A percentile compares a stretch with the other conserved stretches of the same genome.
phyloP scores from a whole-genome alignment of 1,284 basidiomycete genomes.

The Cutaneotrichosporon cavernicola region DNA sequence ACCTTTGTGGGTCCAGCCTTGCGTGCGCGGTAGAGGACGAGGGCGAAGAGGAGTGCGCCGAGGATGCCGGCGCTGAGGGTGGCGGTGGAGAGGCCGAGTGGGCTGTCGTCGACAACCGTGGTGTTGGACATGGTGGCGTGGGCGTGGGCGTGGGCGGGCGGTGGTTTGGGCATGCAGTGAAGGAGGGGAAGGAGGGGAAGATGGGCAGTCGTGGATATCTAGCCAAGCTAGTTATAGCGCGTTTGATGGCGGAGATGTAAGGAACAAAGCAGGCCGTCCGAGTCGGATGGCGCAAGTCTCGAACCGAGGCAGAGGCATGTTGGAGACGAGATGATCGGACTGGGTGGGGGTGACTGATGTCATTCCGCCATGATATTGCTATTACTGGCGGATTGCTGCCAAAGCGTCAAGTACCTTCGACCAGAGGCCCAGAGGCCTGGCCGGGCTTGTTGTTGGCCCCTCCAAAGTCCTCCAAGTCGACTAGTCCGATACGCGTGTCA shows the following conservation, averaged over 20 bases:
- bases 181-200: not conserved
- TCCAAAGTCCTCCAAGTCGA: not conserved
- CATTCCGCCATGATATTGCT: no score
- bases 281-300: not conserved
- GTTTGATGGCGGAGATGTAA: not conserved
- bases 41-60: constrained; percentile 6
- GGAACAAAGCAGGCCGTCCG: not conserved
- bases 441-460: not conserved
- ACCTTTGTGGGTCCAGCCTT: not conserved
- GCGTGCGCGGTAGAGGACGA: not conserved
- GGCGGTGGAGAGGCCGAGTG: not conserved
- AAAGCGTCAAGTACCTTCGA: no score
- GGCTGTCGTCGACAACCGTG: not conserved
- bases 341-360: not conserved
- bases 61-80: not conserved
- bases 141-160: no score
- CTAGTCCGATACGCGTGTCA: not conserved
- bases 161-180: no score
- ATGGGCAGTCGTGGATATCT: not conserved
- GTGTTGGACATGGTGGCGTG: not conserved
- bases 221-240: not conserved
- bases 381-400: no score
- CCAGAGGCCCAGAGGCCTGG: not conserved
- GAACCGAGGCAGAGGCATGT: no score
- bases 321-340: no score